Conservation (phyloP, 345 rosid species). For the Durio zibethinus region DNA sequence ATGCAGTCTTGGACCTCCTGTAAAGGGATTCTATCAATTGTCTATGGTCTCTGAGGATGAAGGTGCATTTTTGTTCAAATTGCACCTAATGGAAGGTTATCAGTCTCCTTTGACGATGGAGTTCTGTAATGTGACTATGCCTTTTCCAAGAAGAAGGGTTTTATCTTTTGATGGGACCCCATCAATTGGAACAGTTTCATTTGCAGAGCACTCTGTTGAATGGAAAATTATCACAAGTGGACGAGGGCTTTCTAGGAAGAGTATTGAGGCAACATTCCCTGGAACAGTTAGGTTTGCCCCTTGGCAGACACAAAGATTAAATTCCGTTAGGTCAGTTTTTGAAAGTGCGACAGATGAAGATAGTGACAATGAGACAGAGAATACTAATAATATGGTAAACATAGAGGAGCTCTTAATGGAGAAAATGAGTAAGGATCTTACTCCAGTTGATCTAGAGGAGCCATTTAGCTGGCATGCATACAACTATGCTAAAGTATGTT, state of each 20-base stretch:
- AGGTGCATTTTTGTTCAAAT: constrained; percentile 89
- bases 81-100: constrained; percentile 82
- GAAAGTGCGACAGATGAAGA: constrained; percentile 61
- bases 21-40: constrained; percentile 88
- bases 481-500: constrained; percentile 75
- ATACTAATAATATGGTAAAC: constrained; percentile 59
- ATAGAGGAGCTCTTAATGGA: constrained; percentile 75
- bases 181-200: constrained; percentile 72
- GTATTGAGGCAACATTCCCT: constrained; percentile 81
- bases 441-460: constrained; percentile 84
- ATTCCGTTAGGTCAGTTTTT: constrained; percentile 30
- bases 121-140: constrained; percentile 86
- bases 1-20: constrained; percentile 76
- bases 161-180: constrained; percentile 83
- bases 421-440: constrained; percentile 84
- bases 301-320: constrained; percentile 51
- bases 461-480: constrained; percentile 97
- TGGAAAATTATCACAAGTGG: constrained; percentile 82
- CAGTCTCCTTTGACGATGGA: constrained; percentile 83
- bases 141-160: constrained; percentile 82
- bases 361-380: constrained; percentile 64
- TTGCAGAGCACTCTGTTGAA: constrained; percentile 79
- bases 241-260: constrained; percentile 70
- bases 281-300: constrained; percentile 92
- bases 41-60: constrained; percentile 97